Base-by-base conservation (phyloP, 306 rosid species). In the Cucurbita argyrosperma region DNA sequence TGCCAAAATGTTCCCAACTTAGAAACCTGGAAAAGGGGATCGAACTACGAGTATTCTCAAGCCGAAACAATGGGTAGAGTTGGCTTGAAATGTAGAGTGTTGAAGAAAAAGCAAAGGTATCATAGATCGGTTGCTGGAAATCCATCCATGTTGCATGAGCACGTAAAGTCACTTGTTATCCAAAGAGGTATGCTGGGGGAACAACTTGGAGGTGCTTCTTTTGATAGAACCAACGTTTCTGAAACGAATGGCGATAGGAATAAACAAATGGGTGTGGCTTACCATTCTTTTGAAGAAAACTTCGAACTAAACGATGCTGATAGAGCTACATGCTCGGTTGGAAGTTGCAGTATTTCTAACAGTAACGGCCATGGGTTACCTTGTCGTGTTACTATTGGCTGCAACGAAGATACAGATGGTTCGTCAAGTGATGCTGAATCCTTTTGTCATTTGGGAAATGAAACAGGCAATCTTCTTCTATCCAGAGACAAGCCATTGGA, bases 271-370 rank as follows among this genome's bases (percentile, higher is more conserved):
- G 85, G 74, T 55, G 82, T 80, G 78, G 86, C 83, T 56, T 80
- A 54, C 50, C 63, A 82, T 82, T 84, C 80, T 52, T 77, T 66
- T 80, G 80, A 83, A 62, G 82, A 79, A 45, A 83, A 88, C 82
- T 21, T 78, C 4, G 85, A 83, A 76, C 74, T 83, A 23, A 82
- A 89, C 46, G 82, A 76, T 77, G 84, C 82, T 9, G 80, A 85
- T 77, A 81, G 85, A 72, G 81, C 80, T 70, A 81, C 86, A 52
- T 84, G 86, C 89, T 89, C 96, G 54, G 96, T 90, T 82, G 91
- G 95, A 78, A 95, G 99, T 84, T 95, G 99, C 84, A 95, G 96
- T 75, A 68, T 87, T 62, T 72, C 62, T 74, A 77, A 84, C 80
- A 76, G 77, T 77, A 83, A 84, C 77, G 64, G 66, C 79, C 26